A percentile compares a stretch with the other conserved stretches of the same genome.
Evolutionary conservation across 2,329 filamentous ascomycete species (phyloP).

Genomic region (Fusarium armeniacum): DNA sequence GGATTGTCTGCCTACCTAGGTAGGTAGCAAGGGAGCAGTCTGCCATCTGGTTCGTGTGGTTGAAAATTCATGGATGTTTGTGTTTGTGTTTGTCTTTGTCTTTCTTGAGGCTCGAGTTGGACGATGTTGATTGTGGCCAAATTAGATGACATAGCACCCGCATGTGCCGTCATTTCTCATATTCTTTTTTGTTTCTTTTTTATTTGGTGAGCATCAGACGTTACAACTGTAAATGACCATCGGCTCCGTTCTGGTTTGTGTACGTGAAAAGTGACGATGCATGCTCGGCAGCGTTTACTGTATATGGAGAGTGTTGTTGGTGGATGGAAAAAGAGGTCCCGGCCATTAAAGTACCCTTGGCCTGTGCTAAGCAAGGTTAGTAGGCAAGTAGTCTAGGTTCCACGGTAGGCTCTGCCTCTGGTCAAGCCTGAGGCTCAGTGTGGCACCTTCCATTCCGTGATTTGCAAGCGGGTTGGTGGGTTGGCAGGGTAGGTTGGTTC

Average conservation of each 20-base stretch:
- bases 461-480: not conserved
- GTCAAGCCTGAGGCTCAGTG: conserved; percentile 4
- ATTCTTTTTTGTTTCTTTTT: conserved; percentile 13
- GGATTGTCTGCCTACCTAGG: not conserved
- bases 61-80: conserved; percentile 1
- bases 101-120: conserved; percentile 17
- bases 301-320: conserved; percentile 39
- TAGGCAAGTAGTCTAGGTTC: not conserved
- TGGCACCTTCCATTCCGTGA: conserved; percentile 4
- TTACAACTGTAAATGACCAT: not conserved
- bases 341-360: conserved; percentile 15
- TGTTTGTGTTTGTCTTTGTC: conserved; percentile 1
- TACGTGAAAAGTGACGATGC: conserved; percentile 3
- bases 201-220: not conserved
- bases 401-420: not conserved
- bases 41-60: conserved; percentile 19
- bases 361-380: not conserved
- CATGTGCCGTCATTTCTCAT: conserved; percentile 4
- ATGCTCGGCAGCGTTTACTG: conserved; percentile 24
- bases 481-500: not conserved
- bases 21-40: no score
- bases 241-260: not conserved
- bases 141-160: conserved; percentile 12
- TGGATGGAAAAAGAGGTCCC: conserved; percentile 36
- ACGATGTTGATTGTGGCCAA: conserved; percentile 12